Conservation (phyloP, 345 rosid species). For the Syzygium aromaticum region DNA sequence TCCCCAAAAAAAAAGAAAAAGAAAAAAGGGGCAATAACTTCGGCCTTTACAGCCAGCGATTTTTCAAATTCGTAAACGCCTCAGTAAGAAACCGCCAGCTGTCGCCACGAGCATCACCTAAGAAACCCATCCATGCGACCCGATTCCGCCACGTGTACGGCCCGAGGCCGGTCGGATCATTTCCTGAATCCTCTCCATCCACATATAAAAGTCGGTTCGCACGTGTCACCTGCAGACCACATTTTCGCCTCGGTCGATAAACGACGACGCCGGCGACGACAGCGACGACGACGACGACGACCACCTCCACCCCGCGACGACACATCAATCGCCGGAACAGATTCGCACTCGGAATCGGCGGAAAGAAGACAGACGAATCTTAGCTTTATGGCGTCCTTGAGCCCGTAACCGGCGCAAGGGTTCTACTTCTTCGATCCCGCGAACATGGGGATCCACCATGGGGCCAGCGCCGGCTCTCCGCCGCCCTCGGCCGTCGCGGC, state of each 20-base stretch:
- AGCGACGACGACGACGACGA: background rate
- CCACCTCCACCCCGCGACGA: background rate
- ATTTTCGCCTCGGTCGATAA: background rate
- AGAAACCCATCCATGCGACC: background rate
- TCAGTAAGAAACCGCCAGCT: background rate
- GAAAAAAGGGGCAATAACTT: too few relatives aligned
- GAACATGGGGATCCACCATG: conserved; percentile 39
- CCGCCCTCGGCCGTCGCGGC: background rate
- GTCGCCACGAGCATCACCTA: background rate
- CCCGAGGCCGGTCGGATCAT: background rate
- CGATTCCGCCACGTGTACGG: conserved; percentile 25
- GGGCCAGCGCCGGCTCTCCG: conserved; percentile 17
- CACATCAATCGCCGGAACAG: background rate
- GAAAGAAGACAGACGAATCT: background rate
- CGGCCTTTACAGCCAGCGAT: background rate
- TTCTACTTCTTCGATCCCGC: conserved; percentile 56
- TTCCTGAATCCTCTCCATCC: background rate
- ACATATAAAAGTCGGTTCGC: background rate
- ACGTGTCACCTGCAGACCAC: background rate
- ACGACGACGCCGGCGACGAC: background rate
- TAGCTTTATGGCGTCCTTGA: conserved; percentile 56
- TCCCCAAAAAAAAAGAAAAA: background rate
- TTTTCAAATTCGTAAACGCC: background rate
- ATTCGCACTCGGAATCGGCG: background rate
- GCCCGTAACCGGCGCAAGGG: conserved; percentile 41